These are phyloP conservation scores for Blastobotrys attinorum DNA, from an alignment of 805 yeast species.

Conservation along the genomic window DNA sequence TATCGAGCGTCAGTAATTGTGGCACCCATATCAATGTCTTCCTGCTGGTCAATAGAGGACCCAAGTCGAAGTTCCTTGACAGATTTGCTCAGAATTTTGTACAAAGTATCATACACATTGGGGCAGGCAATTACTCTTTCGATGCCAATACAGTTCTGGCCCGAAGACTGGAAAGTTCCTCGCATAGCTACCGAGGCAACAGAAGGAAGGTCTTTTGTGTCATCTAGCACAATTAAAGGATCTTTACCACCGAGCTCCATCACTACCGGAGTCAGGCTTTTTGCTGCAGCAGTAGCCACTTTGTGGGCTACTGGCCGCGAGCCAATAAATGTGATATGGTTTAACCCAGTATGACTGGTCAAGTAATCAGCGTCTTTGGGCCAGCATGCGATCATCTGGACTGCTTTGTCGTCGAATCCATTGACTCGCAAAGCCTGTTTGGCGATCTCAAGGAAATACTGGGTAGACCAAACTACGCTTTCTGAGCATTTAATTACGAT, in stretches of 20 bases:
- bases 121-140: constrained; percentile 86
- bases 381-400: constrained; percentile 82
- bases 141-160: constrained; percentile 97
- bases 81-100: constrained; percentile 47
- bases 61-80: constrained; percentile 67
- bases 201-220: constrained; percentile 38
- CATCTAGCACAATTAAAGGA: constrained; percentile 80
- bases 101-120: constrained; percentile 54
- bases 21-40: constrained; percentile 94
- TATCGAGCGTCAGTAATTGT: constrained; percentile 77
- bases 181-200: constrained; percentile 80
- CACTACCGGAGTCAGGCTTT: constrained; percentile 86
- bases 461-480: constrained; percentile 91
- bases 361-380: constrained; percentile 84
- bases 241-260: constrained; percentile 97
- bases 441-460: constrained; percentile 64
- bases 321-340: constrained; percentile 92
- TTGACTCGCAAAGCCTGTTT: constrained; percentile 64
- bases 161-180: constrained; percentile 95
- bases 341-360: constrained; percentile 72
- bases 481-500: constrained; percentile 92
- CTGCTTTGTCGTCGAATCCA: constrained; percentile 71
- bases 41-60: constrained; percentile 84
- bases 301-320: constrained; percentile 90
- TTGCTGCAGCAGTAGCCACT: constrained; percentile 76